Base-by-base conservation (phyloP, 108 stramenopile species). In the Fragilaria radians region DNA sequence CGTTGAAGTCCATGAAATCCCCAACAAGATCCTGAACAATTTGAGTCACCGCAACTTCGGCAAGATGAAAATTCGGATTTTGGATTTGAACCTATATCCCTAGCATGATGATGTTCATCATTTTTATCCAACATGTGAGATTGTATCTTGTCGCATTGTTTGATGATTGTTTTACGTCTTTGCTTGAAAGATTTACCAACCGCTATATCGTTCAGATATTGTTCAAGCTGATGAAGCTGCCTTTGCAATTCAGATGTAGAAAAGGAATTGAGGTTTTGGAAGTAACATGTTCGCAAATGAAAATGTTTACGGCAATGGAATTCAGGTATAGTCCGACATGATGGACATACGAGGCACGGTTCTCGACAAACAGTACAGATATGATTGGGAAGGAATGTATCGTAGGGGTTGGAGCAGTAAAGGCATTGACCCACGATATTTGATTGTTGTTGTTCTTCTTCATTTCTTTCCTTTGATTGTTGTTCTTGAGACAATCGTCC, bases 321-420 rank as follows among this genome's bases (percentile, higher is more conserved):
- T 68, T 92, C 91, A 9, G 55, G 46, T 46, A 30, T 23, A 32
- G 32, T 46, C 57, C 36, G 34, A 55, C 87, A 88, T n/a, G 28
- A 1, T 0, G 32, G 4, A 60, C 91, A 92, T n/a, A 87, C 71
- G 58, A 92, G 61, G 2, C 70, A 65, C 0, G 81, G 85, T 61
- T 92, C 91, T 23, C 85, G 76, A 61, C 93, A 93, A 11, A 88
- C 86, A n/a, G 93, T 86, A 62, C 93, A 94, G 24, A 89, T 73
- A 61, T 75, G 74, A 36, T 77, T 61, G 5, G 91, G 77, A 26
- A 64, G 73, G 66, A 89, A 93, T 0, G 53, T 58, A 76, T 93
- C 91, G 58, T 85, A 76, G 1, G 80, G 74, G 11, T 52, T 32
- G 4, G 21, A 7, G 52, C 91, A 93, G 54, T 88, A 83, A 24